phyloP scores from a whole-genome alignment of 225 moss, liverwort and hornwort genomes.

The Asterella californica region DNA sequence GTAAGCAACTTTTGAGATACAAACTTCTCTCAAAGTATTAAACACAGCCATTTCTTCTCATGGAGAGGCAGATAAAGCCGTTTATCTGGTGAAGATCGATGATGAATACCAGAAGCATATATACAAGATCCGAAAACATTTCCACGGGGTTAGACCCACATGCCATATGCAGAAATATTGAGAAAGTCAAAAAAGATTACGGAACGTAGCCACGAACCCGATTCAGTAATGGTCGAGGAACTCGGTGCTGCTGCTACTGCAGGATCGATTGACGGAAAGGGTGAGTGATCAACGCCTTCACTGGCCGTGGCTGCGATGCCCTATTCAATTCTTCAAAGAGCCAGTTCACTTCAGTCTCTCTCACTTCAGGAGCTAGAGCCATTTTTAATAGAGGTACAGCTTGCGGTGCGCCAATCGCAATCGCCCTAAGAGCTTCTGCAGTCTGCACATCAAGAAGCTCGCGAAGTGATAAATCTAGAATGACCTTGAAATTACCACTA shows the following conservation, averaged over 20 bases:
- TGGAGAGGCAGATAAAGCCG: too few relatives aligned
- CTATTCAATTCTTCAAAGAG: constrained; percentile 69
- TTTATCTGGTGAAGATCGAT: too few relatives aligned
- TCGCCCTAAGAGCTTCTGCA: constrained; percentile 74
- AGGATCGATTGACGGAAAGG: constrained; percentile 83
- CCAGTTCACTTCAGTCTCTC: constrained; percentile 85
- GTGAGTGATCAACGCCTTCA: constrained; percentile 50
- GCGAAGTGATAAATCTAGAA: too few relatives aligned
- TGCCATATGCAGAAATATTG: too few relatives aligned
- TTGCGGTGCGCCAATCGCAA: constrained; percentile 60
- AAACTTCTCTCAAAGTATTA: too few relatives aligned
- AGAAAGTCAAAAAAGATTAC: not conserved
- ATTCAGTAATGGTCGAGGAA: constrained; percentile 50
- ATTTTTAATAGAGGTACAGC: constrained; percentile 47
- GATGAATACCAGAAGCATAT: too few relatives aligned
- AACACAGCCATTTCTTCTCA: too few relatives aligned
- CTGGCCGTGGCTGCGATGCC: constrained; percentile 25
- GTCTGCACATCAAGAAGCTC: constrained; percentile 39
- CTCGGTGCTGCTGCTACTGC: constrained; percentile 56
- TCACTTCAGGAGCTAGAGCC: constrained; percentile 66
- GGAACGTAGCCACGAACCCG: not conserved
- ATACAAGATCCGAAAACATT: too few relatives aligned
- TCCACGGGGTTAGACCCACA: too few relatives aligned
- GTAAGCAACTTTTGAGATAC: not conserved
- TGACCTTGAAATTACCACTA: too few relatives aligned